Evolutionary conservation across 305 asterid genomes (phyloP).

Genomic region (Stenogyne calaminthoides): DNA sequence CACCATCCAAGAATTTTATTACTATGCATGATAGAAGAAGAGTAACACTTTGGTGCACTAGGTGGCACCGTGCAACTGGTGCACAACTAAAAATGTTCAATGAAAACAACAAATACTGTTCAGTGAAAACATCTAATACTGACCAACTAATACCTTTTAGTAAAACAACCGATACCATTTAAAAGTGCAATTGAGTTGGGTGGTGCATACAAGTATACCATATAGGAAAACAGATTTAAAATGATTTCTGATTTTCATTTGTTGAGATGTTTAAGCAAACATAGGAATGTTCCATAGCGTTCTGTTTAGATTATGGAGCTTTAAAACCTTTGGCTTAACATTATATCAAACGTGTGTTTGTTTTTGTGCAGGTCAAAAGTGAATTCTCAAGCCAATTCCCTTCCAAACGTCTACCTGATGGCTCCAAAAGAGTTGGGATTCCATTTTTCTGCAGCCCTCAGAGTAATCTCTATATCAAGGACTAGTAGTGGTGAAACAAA

Average conservation of each 20-base stretch:
- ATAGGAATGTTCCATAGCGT: neutral
- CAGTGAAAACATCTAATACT: no score
- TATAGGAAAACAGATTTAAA: neutral
- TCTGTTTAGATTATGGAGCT: neutral
- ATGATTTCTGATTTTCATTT: neutral
- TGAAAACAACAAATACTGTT: no score
- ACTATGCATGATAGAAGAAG: no score
- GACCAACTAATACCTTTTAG: no score
- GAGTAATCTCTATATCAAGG: neutral
- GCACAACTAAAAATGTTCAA: no score
- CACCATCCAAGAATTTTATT: no score
- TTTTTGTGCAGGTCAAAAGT: constrained; percentile 47
- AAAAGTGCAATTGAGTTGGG: no score
- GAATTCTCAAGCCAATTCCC: constrained; percentile 42
- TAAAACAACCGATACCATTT: no score
- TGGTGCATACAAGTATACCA: no score
- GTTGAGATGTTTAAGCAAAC: neutral
- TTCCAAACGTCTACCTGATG: constrained; percentile 81
- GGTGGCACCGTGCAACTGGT: no score
- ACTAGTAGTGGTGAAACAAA: neutral
- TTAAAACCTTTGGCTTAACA: constrained; percentile 1
- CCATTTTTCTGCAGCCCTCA: constrained; percentile 61
- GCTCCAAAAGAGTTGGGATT: constrained; percentile 80
- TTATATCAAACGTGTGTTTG: neutral
- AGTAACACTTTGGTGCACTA: no score